Conservation (phyloP, 495 filamentous ascomycete genomes). For the Sporormia fimetaria region DNA sequence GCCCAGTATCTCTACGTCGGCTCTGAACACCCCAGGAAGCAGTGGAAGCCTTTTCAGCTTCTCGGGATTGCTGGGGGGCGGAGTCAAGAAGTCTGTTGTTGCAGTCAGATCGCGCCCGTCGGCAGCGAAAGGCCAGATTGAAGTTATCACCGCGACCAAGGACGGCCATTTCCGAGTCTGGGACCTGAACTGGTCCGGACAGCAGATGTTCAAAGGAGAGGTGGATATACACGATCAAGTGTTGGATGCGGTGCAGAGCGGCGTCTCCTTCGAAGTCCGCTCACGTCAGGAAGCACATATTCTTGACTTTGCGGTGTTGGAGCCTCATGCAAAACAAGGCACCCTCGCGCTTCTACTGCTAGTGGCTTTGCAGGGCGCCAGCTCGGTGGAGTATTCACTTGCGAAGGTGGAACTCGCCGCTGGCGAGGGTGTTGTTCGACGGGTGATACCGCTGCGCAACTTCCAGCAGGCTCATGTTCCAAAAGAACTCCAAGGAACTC, state of each 20-base stretch:
- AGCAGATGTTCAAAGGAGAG: slow-evolving; percentile 43
- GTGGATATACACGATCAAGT: slow-evolving; percentile 40
- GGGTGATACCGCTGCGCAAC: slow-evolving; percentile 52
- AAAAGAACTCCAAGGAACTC: slow-evolving; percentile 39
- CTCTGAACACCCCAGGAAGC: slow-evolving; percentile 49
- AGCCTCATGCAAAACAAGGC: slow-evolving; percentile 11
- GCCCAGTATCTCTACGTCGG: slow-evolving; percentile 61
- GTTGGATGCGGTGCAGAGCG: slow-evolving; percentile 19
- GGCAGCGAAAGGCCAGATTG: slow-evolving; percentile 67
- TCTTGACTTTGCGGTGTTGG: slow-evolving; percentile 38
- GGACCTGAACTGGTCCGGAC: slow-evolving; percentile 77
- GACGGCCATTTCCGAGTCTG: slow-evolving; percentile 68
- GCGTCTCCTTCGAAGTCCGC: slow-evolving; percentile 11
- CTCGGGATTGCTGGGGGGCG: slow-evolving; percentile 36
- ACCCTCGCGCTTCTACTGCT: slow-evolving; percentile 22
- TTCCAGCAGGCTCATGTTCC: slow-evolving; percentile 41
- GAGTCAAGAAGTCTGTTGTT: slow-evolving; percentile 60
- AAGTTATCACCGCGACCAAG: slow-evolving; percentile 64
- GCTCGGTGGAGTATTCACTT: slow-evolving; percentile 28
- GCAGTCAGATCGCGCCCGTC: slow-evolving; percentile 60
- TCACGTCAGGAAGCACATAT: slow-evolving; percentile 29
- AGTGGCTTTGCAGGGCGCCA: slow-evolving; percentile 15
- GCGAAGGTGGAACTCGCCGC: slow-evolving; percentile 32
- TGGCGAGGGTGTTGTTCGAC: slow-evolving; percentile 7
- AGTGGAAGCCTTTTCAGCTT: slow-evolving; percentile 60